Evolutionary conservation across 345 rosid species (phyloP), one percentile per base, ranked within the genome.

Genomic region (Dovyalis caffra): DNA sequence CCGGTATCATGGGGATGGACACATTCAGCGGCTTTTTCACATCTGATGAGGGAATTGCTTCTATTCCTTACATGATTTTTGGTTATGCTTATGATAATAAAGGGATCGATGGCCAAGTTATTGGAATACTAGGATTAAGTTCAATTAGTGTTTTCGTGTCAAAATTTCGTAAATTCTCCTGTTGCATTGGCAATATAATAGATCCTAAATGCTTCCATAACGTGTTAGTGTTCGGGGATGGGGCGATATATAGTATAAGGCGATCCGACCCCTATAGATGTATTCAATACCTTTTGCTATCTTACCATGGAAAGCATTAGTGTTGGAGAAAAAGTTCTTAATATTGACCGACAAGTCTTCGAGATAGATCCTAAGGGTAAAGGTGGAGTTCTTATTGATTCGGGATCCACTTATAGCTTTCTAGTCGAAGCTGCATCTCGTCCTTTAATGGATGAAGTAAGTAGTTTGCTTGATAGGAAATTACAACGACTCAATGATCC

Each of bases 101-200:
- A 5, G 1, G 40, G 8, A 2, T 9, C 1, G 34, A 3, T 1
- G 16, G 60, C 25, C 10, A 31, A 47, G 60, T 6, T 26, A 6
- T 10, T 0, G 86, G 85, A n/a, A 33, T 85, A 0, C 60, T 87
- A 12, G 89, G 91, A 9, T 86, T 87, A 2, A 74, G 82, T 14
- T 26, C 33, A 1, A 20, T 35, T 3, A 58, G 45, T 11, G 73
- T 85, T 3, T 20, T 85, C 2, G 76, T 66, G 6, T 28, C 69
- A 11, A 38, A 61, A 51, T 23, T 74, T 16, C 69, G 60, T 9
- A 65, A 8, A 18, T 85, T 85, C 45, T 83, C 90, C 0, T 87
- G 82, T 38, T 87, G 90, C 62, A 71, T 84, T 53, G 87, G 90
- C 1, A 78, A 66, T 14, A 10, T 81, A 1, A 23, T 6, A 12